phyloP scores from a whole-genome alignment of 768 basidiomycete genomes.

The Boletus tylopilopsis region DNA sequence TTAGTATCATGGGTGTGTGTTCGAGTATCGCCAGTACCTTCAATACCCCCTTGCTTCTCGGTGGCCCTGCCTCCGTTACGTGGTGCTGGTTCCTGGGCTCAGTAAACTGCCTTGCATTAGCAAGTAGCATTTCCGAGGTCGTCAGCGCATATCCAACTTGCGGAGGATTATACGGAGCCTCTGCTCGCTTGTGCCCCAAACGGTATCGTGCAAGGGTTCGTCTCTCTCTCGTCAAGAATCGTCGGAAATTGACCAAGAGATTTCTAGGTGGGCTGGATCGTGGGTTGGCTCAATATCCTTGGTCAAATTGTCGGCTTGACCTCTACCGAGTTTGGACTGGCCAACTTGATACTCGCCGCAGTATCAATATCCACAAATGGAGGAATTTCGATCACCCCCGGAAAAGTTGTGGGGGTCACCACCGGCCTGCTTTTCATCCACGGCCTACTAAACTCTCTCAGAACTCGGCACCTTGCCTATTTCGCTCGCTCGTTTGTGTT shows the following conservation, averaged over 20 bases:
- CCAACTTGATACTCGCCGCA: conserved; percentile 31
- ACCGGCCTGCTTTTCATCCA: conserved; percentile 39
- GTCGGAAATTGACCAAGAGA: background rate
- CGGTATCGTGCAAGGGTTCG: conserved; percentile 59
- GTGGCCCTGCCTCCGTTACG: conserved; percentile 35
- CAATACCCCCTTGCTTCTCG: conserved; percentile 35
- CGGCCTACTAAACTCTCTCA: conserved; percentile 43
- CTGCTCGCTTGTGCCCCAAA: conserved; percentile 66
- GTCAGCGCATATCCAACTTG: conserved; percentile 33
- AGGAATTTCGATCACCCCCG: conserved; percentile 33
- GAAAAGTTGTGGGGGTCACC: conserved; percentile 41
- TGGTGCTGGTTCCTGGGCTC: conserved; percentile 36
- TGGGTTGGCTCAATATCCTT: conserved; percentile 33
- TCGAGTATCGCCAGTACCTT: conserved; percentile 37
- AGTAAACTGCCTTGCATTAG: conserved; percentile 27
- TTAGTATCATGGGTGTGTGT: conserved; percentile 35
- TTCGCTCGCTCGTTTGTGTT: conserved; percentile 39
- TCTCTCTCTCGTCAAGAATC: background rate
- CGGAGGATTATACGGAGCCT: conserved; percentile 59
- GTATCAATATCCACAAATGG: conserved; percentile 27
- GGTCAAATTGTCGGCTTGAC: conserved; percentile 27
- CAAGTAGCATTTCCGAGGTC: conserved; percentile 29
- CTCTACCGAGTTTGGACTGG: conserved; percentile 38
- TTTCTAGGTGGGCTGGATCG: conserved; percentile 26
- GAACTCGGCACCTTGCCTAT: conserved; percentile 33